A percentile compares a stretch with the other conserved stretches of the same genome.
Evolutionary conservation across 257 asterid species (phyloP).

Genomic region (Datura wrightii): DNA sequence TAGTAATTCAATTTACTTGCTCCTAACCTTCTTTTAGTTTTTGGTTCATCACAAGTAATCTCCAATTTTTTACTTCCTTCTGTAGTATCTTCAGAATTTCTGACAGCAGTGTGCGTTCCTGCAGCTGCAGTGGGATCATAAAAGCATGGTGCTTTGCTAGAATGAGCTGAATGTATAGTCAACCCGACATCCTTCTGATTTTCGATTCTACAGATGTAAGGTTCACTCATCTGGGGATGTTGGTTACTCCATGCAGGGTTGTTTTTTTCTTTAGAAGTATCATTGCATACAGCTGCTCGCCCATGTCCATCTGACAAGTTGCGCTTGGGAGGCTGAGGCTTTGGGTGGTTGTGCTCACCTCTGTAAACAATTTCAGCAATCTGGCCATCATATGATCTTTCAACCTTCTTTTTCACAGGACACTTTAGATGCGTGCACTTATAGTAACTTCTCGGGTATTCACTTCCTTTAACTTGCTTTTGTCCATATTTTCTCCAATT

Average conservation of each 20-base stretch:
- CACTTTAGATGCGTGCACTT: constrained; percentile 85
- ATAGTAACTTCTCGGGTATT: constrained; percentile 83
- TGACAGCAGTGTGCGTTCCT: constrained; percentile 39
- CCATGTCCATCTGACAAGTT: constrained; percentile 44
- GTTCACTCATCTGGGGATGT: constrained; percentile 36
- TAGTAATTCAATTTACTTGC: not conserved
- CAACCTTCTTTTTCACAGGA: constrained; percentile 82
- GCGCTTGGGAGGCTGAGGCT: constrained; percentile 50
- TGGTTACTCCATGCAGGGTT: constrained; percentile 35
- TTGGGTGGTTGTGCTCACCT: constrained; percentile 79
- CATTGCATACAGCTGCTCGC: constrained; percentile 34
- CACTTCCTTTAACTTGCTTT: constrained; percentile 88
- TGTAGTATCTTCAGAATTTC: constrained; percentile 49
- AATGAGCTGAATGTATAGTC: constrained; percentile 39
- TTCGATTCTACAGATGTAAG: constrained; percentile 34
- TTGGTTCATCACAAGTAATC: constrained; percentile 49
- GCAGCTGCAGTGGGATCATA: constrained; percentile 40
- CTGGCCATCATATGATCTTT: constrained; percentile 58
- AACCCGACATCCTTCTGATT: constrained; percentile 42
- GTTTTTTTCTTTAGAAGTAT: constrained; percentile 39
- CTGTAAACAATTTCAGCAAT: constrained; percentile 76
- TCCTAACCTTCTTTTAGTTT: constrained; percentile 64
- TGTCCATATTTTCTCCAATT: constrained; percentile 95
- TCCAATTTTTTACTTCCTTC: constrained; percentile 52
- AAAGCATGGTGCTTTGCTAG: constrained; percentile 34